These are phyloP conservation scores for Ophiostoma montium DNA, from an alignment of 2,329 filamentous ascomycete species.

Conservation along the genomic window DNA sequence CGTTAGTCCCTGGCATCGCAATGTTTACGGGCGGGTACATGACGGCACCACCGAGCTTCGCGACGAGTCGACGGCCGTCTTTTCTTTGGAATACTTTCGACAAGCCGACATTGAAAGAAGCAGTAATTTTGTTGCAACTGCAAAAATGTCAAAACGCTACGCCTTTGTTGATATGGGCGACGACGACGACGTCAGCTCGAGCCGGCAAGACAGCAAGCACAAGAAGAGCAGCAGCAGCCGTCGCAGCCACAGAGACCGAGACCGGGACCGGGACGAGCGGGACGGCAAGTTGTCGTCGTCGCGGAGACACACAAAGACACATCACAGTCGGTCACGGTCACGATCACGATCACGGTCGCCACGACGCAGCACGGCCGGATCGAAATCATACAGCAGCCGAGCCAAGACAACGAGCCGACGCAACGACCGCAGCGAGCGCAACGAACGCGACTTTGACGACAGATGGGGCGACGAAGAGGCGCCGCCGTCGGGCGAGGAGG, in stretches of 20 bases:
- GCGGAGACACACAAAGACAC: constrained; percentile 9
- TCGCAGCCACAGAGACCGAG: not conserved
- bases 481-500: constrained; percentile 24
- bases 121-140: too few species aligned
- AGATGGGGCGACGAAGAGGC: constrained; percentile 68
- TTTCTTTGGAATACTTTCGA: too few species aligned
- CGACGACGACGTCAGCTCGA: constrained; percentile 23
- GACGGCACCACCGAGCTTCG: too few species aligned
- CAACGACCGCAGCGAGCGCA: constrained; percentile 19
- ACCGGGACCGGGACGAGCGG: not conserved
- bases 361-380: constrained; percentile 3
- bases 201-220: constrained; percentile 10
- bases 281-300: constrained; percentile 15
- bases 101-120: not conserved
- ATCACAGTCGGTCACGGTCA: constrained; percentile 16
- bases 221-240: constrained; percentile 18
- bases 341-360: constrained; percentile 5
- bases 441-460: constrained; percentile 47
- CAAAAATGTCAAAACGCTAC: constrained; percentile 39
- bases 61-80: not conserved
- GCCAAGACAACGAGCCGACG: constrained; percentile 26
- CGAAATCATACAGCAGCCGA: constrained; percentile 25
- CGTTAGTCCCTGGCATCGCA: not conserved
- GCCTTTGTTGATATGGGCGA: constrained; percentile 55
- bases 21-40: not conserved